Evolutionary conservation across 257 asterid genomes (phyloP).

Genomic region (Lavandula angustifolia): DNA sequence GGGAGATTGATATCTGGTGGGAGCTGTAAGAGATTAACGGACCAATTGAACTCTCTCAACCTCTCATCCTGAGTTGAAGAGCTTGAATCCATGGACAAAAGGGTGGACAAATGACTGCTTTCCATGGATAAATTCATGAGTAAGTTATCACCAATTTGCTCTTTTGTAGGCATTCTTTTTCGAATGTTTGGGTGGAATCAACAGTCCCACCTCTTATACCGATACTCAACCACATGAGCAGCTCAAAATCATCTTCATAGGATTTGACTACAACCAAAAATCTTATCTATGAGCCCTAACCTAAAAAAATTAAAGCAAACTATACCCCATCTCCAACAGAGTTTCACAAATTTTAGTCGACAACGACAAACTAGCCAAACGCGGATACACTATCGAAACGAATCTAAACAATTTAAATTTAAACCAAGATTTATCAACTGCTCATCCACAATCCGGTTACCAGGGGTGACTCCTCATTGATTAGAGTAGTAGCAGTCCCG

Average conservation of each 20-base stretch:
- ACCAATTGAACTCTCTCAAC: constrained; percentile 30
- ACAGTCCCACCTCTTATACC: constrained; percentile 24
- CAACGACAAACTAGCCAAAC: not conserved
- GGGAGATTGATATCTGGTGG: constrained; percentile 38
- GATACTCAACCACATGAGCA: constrained; percentile 25
- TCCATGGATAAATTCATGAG: constrained; percentile 38
- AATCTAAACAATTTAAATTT: not conserved
- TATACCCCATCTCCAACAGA: constrained; percentile 5
- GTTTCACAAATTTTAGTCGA: not conserved
- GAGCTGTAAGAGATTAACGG: constrained; percentile 26
- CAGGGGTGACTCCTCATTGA: not conserved
- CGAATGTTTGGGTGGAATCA: constrained; percentile 10
- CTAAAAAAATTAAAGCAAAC: constrained; percentile 9
- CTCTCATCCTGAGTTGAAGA: constrained; percentile 31
- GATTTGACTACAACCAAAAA: constrained; percentile 4
- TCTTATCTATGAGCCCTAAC: constrained; percentile 16
- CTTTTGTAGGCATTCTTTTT: constrained; percentile 32
- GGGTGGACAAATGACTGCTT: constrained; percentile 33
- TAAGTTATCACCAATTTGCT: constrained; percentile 34
- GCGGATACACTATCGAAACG: constrained; percentile 20
- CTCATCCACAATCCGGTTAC: constrained; percentile 12
- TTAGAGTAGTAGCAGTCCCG: not conserved
- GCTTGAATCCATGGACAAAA: constrained; percentile 36
- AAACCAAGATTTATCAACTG: not conserved
- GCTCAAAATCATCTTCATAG: constrained; percentile 21